phyloP scores from a whole-genome alignment of 768 basidiomycete species.

The Tylopilus plumbeoviolaceoides region DNA sequence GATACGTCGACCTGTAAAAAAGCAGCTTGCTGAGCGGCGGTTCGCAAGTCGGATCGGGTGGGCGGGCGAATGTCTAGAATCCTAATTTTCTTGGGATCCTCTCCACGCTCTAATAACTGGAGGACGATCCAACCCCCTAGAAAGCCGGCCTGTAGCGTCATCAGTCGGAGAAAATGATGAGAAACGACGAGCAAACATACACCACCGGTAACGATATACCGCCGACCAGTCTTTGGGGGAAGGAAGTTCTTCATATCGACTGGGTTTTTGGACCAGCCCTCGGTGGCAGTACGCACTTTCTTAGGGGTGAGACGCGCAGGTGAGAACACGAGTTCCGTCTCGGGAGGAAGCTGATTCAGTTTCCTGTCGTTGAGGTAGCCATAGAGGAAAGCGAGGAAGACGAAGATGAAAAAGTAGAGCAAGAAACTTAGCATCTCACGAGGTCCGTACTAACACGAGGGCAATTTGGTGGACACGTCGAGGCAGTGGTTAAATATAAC shows the following conservation, averaged over 20 bases:
- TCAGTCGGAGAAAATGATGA: background rate
- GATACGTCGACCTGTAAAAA: slow-evolving; percentile 61
- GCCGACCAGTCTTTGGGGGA: slow-evolving; percentile 65
- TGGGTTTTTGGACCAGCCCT: slow-evolving; percentile 32
- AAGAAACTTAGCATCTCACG: slow-evolving; percentile 18
- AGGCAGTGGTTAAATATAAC: too few species aligned
- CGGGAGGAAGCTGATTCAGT: slow-evolving; percentile 44
- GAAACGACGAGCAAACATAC: slow-evolving; percentile 36
- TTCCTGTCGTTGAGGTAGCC: slow-evolving; percentile 50
- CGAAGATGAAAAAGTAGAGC: slow-evolving; percentile 3
- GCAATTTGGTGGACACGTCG: background rate
- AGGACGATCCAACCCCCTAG: slow-evolving; percentile 76
- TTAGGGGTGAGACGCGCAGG: slow-evolving; percentile 47
- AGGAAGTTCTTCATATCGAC: slow-evolving; percentile 42
- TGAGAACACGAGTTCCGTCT: slow-evolving; percentile 42
- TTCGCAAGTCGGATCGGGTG: slow-evolving; percentile 49
- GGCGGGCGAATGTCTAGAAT: slow-evolving; percentile 66
- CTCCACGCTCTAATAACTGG: slow-evolving; percentile 65
- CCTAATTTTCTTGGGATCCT: slow-evolving; percentile 60
- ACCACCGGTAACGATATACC: slow-evolving; percentile 76
- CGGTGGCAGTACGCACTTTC: slow-evolving; percentile 38
- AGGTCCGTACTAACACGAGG: background rate
- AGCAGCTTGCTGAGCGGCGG: slow-evolving; percentile 48
- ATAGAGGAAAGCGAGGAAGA: slow-evolving; percentile 32
- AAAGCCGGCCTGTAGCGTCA: slow-evolving; percentile 55